phyloP scores from a whole-genome alignment of 768 basidiomycete genomes.

The Mrakia blollopis region DNA sequence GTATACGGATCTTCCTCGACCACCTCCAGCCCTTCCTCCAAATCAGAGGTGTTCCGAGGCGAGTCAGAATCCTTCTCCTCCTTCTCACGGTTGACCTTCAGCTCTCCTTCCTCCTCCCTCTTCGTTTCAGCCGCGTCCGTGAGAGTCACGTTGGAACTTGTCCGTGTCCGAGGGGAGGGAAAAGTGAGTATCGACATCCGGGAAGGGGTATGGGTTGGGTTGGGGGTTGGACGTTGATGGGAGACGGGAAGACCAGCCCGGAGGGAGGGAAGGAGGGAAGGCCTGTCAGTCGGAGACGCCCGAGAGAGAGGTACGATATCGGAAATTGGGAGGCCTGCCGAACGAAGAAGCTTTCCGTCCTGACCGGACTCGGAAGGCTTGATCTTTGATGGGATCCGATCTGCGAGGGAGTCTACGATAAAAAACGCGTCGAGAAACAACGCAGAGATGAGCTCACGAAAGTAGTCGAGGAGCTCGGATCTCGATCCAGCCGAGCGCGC shows the following conservation, averaged over 20 bases:
- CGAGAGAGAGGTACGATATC: too few relatives aligned
- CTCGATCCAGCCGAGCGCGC: too few relatives aligned
- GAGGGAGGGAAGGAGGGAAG: neutral
- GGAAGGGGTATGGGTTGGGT: neutral
- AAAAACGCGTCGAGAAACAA: conserved; percentile 1
- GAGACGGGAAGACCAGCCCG: neutral
- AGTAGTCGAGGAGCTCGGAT: too few relatives aligned
- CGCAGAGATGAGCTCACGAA: neutral
- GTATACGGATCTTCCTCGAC: neutral
- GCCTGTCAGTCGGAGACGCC: neutral
- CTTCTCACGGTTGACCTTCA: neutral
- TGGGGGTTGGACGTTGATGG: neutral
- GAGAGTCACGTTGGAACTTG: neutral
- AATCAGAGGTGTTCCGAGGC: neutral
- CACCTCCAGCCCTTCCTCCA: neutral
- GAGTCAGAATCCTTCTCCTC: neutral
- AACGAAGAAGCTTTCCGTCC: neutral
- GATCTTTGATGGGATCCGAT: neutral
- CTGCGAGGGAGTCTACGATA: neutral
- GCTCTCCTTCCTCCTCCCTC: neutral
- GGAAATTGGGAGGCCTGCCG: too few relatives aligned
- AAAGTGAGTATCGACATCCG: neutral
- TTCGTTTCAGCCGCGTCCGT: neutral
- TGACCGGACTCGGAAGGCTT: neutral
- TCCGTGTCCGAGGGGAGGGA: neutral